These are phyloP conservation scores for Pythium chondricola DNA, from an alignment of 352 stramenopile species.

Conservation along the genomic window DNA sequence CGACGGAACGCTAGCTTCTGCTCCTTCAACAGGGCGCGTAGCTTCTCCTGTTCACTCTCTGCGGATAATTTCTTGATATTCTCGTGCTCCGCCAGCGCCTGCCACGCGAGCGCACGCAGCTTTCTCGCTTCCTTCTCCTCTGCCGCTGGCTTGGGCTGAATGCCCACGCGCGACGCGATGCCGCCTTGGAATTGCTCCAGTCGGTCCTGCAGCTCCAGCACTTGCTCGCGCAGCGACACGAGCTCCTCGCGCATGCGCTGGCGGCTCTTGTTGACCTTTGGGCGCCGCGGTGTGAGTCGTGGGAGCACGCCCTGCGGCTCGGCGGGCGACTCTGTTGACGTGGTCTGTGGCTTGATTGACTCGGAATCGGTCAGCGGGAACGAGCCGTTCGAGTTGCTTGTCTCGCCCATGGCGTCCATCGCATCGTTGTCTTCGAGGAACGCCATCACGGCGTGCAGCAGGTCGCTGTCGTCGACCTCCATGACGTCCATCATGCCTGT, in stretches of 20 bases:
- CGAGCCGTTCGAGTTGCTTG: slow-evolving; percentile 10
- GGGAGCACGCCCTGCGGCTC: slow-evolving; percentile 1
- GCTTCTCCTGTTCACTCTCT: slow-evolving; percentile 10
- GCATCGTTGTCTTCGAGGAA: slow-evolving; percentile 13
- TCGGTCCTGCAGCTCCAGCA: slow-evolving; percentile 24
- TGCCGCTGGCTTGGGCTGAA: not conserved
- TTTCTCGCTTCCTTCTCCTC: slow-evolving; percentile 3
- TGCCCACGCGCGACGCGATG: slow-evolving; percentile 7
- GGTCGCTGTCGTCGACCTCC: slow-evolving; percentile 6
- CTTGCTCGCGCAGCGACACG: slow-evolving; percentile 13
- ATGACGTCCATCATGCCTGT: not conserved
- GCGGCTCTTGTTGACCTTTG: slow-evolving; percentile 26
- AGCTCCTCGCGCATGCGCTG: slow-evolving; percentile 33
- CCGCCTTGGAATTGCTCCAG: slow-evolving; percentile 22
- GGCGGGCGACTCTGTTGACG: not conserved
- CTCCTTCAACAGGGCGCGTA: slow-evolving; percentile 11
- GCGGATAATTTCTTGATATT: slow-evolving; percentile 4
- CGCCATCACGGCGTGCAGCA: slow-evolving; percentile 13
- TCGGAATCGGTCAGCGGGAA: slow-evolving; percentile 1
- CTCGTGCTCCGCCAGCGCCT: slow-evolving; percentile 11
- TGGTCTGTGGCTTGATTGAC: not conserved
- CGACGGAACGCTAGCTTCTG: slow-evolving; percentile 15
- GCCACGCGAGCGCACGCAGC: slow-evolving; percentile 12
- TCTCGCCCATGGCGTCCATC: slow-evolving; percentile 2
- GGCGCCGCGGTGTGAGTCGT: slow-evolving; percentile 6